phyloP scores from a whole-genome alignment of 805 yeast species.

The Suhomyces sp. region DNA sequence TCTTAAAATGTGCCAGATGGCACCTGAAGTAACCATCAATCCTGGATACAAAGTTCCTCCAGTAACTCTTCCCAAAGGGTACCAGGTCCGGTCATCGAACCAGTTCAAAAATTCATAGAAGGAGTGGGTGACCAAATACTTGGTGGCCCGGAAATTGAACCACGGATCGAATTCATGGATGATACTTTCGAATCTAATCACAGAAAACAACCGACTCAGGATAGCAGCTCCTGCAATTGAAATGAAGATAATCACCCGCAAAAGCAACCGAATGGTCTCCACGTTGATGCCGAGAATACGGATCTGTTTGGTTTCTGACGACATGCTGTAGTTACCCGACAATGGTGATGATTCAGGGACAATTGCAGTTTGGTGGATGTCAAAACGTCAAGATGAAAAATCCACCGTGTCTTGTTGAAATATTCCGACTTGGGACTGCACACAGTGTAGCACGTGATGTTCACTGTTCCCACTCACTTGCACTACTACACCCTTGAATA shows the following conservation, averaged over 20 bases:
- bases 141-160: constrained; percentile 97
- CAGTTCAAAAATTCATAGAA: constrained; percentile 92
- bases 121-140: constrained; percentile 78
- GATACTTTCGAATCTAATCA: constrained; percentile 90
- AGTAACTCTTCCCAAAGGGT: constrained; percentile 97
- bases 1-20: constrained; percentile 73
- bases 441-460: too few species aligned
- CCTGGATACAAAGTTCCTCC: constrained; percentile 99
- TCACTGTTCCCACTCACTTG: too few species aligned
- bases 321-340: constrained; percentile 2
- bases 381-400: constrained; percentile 1
- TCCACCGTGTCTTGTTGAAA: constrained; percentile 7
- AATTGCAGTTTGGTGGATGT: constrained; percentile 1
- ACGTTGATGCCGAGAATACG: constrained; percentile 20
- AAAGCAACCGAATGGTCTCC: constrained; percentile 43
- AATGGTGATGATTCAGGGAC: too few species aligned
- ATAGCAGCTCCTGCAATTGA: constrained; percentile 89
- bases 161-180: constrained; percentile 98
- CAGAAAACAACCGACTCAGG: constrained; percentile 91
- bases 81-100: constrained; percentile 99
- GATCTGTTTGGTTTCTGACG: constrained; percentile 5
- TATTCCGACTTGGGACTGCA: constrained; percentile 1
- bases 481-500: too few species aligned
- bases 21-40: constrained; percentile 94
- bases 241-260: constrained; percentile 67